phyloP scores from a whole-genome alignment of 1,284 basidiomycete species.

The Bondarzewia mesenterica region DNA sequence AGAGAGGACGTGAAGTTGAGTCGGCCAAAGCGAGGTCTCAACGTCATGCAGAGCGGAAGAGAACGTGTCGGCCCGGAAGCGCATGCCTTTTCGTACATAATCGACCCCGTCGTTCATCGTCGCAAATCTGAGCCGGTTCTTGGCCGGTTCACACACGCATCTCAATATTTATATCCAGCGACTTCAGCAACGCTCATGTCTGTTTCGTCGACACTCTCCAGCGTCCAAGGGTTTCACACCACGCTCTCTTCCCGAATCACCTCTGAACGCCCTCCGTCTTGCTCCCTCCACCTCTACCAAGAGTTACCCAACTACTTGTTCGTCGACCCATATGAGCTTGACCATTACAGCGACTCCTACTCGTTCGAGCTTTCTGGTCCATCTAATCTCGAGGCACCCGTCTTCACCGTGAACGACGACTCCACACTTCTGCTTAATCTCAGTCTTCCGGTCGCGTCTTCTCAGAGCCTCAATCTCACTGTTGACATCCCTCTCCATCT shows the following conservation, averaged over 20 bases:
- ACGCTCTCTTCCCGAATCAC: not conserved
- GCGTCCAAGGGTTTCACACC: conserved; percentile 1
- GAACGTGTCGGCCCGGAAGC: too few relatives aligned
- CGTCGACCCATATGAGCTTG: conserved; percentile 3
- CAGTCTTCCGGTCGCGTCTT: not conserved
- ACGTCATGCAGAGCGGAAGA: too few relatives aligned
- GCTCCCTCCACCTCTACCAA: not conserved
- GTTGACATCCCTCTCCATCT: not conserved
- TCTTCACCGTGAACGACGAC: not conserved
- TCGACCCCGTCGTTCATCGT: too few relatives aligned
- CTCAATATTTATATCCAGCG: not conserved
- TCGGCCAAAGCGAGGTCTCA: too few relatives aligned
- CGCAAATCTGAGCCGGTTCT: too few relatives aligned
- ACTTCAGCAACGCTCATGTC: not conserved
- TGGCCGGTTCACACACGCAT: too few relatives aligned
- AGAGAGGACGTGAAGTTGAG: too few relatives aligned
- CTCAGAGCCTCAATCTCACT: too few relatives aligned
- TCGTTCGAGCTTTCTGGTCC: not conserved
- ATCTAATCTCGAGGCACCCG: conserved; percentile 1
- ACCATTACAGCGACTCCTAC: not conserved
- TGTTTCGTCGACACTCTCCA: not conserved
- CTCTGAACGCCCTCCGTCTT: not conserved
- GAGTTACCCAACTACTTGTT: not conserved
- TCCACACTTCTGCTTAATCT: not conserved
- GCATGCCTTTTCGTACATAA: too few relatives aligned